Evolutionary conservation across 306 rosid genomes (phyloP).

Genomic region (Ochetophila trinervis): DNA sequence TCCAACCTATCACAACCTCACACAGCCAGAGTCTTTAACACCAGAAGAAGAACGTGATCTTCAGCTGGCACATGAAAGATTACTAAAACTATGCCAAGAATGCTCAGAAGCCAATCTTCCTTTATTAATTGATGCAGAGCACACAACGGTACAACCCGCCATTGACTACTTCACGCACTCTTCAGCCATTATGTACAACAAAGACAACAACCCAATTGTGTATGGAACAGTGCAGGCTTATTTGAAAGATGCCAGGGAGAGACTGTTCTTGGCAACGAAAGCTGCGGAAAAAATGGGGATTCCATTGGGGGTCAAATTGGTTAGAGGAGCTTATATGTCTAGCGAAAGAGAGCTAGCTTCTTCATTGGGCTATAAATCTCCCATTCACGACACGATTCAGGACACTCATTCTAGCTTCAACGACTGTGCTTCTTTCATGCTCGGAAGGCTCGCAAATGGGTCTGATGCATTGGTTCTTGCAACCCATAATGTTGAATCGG

Average conservation of each 20-base stretch:
- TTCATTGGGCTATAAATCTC: conserved; percentile 59
- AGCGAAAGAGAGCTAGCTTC: conserved; percentile 55
- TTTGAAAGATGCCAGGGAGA: conserved; percentile 75
- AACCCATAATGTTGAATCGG: conserved; percentile 83
- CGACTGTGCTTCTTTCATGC: conserved; percentile 58
- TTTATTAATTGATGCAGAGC: conserved; percentile 74
- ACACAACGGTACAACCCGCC: conserved; percentile 77
- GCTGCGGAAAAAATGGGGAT: conserved; percentile 63
- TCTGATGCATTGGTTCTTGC: conserved; percentile 73
- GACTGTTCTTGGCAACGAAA: conserved; percentile 36
- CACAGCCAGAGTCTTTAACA: conserved; percentile 51
- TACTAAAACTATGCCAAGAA: conserved; percentile 46
- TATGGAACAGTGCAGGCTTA: conserved; percentile 78
- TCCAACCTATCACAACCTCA: conserved; percentile 69
- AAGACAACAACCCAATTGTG: conserved; percentile 42
- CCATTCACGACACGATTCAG: conserved; percentile 61
- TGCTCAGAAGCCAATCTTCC: conserved; percentile 58
- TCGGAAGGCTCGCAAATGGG: conserved; percentile 60
- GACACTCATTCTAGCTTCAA: conserved; percentile 78
- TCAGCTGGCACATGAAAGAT: conserved; percentile 49
- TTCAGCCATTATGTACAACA: conserved; percentile 57
- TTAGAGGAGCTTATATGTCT: conserved; percentile 95
- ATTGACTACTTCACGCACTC: conserved; percentile 84
- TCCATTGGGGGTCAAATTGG: conserved; percentile 78
- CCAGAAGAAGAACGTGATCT: conserved; percentile 68